Evolutionary conservation across 2,329 filamentous ascomycete species (phyloP).

Genomic region (Mycogone perniciosa): DNA sequence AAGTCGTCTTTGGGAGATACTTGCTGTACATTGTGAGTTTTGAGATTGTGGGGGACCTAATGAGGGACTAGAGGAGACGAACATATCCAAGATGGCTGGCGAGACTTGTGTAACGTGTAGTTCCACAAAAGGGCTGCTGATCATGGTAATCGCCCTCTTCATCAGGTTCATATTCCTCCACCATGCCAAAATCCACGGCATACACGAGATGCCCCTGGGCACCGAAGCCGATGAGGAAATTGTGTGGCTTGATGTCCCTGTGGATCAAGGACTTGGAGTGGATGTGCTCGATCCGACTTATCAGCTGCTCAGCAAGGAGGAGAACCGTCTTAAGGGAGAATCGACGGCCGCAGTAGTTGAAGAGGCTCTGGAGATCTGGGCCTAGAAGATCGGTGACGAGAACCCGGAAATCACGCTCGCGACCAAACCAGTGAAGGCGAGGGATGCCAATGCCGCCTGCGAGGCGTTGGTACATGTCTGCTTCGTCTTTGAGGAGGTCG

Average conservation of each 20-base stretch:
- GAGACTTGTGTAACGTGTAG: neutral
- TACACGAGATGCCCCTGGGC: slow-evolving; percentile 16
- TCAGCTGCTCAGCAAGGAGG: slow-evolving; percentile 18
- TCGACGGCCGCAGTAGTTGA: slow-evolving; percentile 15
- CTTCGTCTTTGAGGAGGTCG: slow-evolving; percentile 14
- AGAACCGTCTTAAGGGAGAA: slow-evolving; percentile 21
- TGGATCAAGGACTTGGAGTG: slow-evolving; percentile 16
- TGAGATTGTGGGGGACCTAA: too few relatives aligned
- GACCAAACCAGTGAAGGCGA: slow-evolving; percentile 17
- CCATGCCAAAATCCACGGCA: slow-evolving; percentile 17
- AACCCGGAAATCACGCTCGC: slow-evolving; percentile 16
- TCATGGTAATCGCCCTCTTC: neutral
- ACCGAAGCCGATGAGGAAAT: slow-evolving; percentile 19
- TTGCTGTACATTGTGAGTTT: neutral
- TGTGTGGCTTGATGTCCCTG: slow-evolving; percentile 20
- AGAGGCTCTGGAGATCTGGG: slow-evolving; percentile 63
- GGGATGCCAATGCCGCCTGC: slow-evolving; percentile 18
- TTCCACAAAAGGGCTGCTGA: neutral
- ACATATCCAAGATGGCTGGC: slow-evolving; percentile 1
- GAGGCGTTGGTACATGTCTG: slow-evolving; percentile 14
- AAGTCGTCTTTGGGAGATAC: slow-evolving; percentile 14
- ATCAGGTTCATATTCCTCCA: slow-evolving; percentile 3
- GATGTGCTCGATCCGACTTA: slow-evolving; percentile 16
- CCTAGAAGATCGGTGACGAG: slow-evolving; percentile 34
- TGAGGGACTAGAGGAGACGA: neutral